Evolutionary conservation across 441 rosid genomes (phyloP), one percentile per base, ranked within the genome.

Genomic region (Gossypium schwendimanii): DNA sequence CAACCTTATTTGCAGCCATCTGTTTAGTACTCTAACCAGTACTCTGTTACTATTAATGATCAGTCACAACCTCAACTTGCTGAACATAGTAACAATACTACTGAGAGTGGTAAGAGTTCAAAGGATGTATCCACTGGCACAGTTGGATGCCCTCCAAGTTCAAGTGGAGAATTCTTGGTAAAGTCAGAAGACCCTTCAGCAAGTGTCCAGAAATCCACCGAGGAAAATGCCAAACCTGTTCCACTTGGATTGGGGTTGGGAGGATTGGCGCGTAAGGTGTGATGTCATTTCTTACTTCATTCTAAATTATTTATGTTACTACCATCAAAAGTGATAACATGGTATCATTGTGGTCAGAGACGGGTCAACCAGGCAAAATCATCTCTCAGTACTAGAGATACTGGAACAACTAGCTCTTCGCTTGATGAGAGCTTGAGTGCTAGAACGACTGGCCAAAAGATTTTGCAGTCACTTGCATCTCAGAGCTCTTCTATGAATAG

Each of bases 221-320:
- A 82, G 80, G 86, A 84, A 54, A 79, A 71, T 71, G 70, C 83
- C 53, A 75, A 85, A 57, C 71, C 83, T 73, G 85, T 77, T 15
- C 97, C 99, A 33, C 91, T 91, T 78, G 99, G 98, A 72, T 82
- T 96, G 81, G 98, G 97, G 69, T 76, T 91, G 72, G 96, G 94
- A 31, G 76, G 87, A 76, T 82, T 93, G 85, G 97, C 88, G 49
- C 86, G 87, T 63, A 96, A 93, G 99, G 98, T 95, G 76, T 28
- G 80, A 31, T 47, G 21, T 50, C 26, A 4, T 11, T 14, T 77
- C 59, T 47, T 3, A 21, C 52, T 70, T 20, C 21, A 21, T 47
- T 63, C 28, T 36, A 70, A 41, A 14, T 26, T 31, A 2, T 31
- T 26, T 31, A 33, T 26, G 39, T 36, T 55, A 10, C n/a, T 21